phyloP scores from a whole-genome alignment of 192 early-diverging fungal species.

The Funneliformis mosseae region DNA sequence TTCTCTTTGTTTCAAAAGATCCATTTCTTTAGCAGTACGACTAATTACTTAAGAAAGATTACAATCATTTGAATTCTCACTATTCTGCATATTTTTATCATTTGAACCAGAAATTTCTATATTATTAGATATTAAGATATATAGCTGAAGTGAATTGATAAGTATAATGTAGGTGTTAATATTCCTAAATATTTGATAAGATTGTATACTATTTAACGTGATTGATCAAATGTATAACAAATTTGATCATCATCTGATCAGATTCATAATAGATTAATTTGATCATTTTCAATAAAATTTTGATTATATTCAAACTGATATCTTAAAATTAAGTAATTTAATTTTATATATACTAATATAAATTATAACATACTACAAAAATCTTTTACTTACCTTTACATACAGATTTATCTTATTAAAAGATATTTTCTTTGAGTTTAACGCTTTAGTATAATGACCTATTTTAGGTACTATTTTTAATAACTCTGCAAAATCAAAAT shows the following conservation, averaged over 20 bases:
- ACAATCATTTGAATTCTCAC: no score
- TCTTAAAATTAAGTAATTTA: neutral
- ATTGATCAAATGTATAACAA: neutral
- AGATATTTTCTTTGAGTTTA: neutral
- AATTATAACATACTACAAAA: neutral
- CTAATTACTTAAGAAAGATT: no score
- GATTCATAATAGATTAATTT: neutral
- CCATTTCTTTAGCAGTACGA: no score
- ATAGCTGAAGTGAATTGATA: neutral
- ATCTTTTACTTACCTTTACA: neutral
- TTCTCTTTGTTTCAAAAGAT: no score
- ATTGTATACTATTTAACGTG: neutral
- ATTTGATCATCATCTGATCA: slow-evolving; percentile 1
- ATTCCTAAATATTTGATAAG: neutral
- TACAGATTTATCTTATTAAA: neutral
- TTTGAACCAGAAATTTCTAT: no score
- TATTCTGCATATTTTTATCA: no score
- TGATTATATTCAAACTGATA: neutral
- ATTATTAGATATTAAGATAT: no score
- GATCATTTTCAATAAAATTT: neutral
- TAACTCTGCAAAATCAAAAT: slow-evolving; percentile 13
- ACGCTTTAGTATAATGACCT: neutral
- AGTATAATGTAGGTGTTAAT: neutral
- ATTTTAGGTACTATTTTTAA: slow-evolving; percentile 3
- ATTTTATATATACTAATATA: neutral